These are phyloP conservation scores for Cladosporium phlei DNA, from an alignment of 2,329 filamentous ascomycete species.

Conservation along the genomic window DNA sequence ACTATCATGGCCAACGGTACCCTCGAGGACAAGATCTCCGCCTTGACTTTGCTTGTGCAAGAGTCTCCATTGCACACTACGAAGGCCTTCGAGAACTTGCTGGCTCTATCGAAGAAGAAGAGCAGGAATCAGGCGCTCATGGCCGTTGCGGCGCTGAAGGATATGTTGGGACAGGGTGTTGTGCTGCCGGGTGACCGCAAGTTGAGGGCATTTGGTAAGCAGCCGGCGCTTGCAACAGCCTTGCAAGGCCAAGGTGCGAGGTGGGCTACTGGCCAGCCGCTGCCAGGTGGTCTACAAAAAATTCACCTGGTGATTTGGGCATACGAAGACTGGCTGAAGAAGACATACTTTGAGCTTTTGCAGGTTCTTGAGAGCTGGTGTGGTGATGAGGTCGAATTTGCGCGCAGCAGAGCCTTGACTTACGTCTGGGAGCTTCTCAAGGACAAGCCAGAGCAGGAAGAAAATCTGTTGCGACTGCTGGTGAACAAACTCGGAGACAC, in stretches of 20 bases:
- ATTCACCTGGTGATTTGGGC: constrained; percentile 81
- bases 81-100: constrained; percentile 79
- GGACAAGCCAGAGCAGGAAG: constrained; percentile 95
- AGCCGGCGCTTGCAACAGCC: constrained; percentile 68
- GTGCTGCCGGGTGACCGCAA: constrained; percentile 79
- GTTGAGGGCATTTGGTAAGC: constrained; percentile 70
- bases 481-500: constrained; percentile 97
- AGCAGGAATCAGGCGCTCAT: constrained; percentile 89
- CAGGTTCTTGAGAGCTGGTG: constrained; percentile 91
- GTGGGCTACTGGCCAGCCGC: constrained; percentile 65
- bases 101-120: constrained; percentile 82
- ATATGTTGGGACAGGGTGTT: constrained; percentile 85
- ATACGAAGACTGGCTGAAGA: constrained; percentile 94
- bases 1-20: constrained; percentile 97
- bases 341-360: constrained; percentile 85
- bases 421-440: constrained; percentile 88
- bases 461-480: constrained; percentile 81
- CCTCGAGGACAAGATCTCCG: constrained; percentile 92
- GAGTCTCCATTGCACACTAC: constrained; percentile 92
- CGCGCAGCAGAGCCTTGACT: constrained; percentile 78
- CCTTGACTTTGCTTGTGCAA: constrained; percentile 87
- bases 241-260: constrained; percentile 58
- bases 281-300: constrained; percentile 70
- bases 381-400: constrained; percentile 91
- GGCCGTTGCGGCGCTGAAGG: constrained; percentile 87